A percentile compares a stretch with the other conserved stretches of the same genome.
Conservation (phyloP, 1,139 yeast genomes). For the Suhomyces terraborum region DNA sequence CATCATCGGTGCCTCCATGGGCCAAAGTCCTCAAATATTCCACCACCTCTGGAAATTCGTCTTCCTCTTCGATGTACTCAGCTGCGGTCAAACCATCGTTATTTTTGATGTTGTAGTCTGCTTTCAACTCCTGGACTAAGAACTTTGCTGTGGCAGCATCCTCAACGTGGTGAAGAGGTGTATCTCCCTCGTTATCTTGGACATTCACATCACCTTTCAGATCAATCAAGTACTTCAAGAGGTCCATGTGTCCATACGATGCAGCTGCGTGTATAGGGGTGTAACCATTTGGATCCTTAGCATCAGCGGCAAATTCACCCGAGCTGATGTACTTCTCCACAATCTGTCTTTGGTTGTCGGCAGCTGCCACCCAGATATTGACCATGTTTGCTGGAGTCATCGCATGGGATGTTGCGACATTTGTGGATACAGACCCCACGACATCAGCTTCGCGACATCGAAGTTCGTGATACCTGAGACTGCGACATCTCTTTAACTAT, state of each 20-base stretch:
- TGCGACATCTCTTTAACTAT: slow-evolving; percentile 2
- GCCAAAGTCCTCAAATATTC: slow-evolving; percentile 56
- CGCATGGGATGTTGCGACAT: slow-evolving; percentile 2
- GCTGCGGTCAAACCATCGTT: slow-evolving; percentile 71
- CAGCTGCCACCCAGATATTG: slow-evolving; percentile 94
- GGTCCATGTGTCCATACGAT: slow-evolving; percentile 78
- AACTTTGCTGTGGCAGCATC: slow-evolving; percentile 62
- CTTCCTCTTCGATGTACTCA: slow-evolving; percentile 77
- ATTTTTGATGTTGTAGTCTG: slow-evolving; percentile 65
- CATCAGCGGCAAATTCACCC: slow-evolving; percentile 62
- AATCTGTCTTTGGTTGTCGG: slow-evolving; percentile 67
- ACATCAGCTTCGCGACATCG: too few species aligned
- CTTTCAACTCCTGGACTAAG: slow-evolving; percentile 66
- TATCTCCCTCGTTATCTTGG: slow-evolving; percentile 87
- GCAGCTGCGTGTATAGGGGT: slow-evolving; percentile 98
- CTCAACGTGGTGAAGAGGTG: slow-evolving; percentile 92
- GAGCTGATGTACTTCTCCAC: slow-evolving; percentile 59
- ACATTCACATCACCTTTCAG: slow-evolving; percentile 73
- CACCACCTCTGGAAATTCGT: slow-evolving; percentile 78
- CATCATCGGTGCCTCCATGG: slow-evolving; percentile 33
- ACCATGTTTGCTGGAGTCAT: slow-evolving; percentile 29
- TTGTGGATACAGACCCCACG: too few species aligned
- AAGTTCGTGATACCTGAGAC: slow-evolving; percentile 1
- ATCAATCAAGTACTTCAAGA: slow-evolving; percentile 58
- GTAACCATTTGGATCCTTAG: slow-evolving; percentile 88